phyloP scores from a whole-genome alignment of 257 asterid genomes.

The Mitragyna speciosa region DNA sequence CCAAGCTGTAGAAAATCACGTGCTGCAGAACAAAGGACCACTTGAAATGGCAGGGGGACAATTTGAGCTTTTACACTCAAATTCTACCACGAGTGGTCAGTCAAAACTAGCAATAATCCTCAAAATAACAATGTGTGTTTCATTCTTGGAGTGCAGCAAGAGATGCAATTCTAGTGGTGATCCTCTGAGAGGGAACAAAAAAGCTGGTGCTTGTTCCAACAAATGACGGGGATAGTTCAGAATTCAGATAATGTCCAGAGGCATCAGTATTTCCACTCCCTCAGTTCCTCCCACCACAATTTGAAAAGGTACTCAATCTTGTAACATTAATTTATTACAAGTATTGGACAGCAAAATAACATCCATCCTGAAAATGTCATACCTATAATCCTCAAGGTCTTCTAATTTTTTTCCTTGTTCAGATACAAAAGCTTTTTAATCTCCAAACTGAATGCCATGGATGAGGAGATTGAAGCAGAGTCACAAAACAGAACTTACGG shows the following conservation, averaged over 20 bases:
- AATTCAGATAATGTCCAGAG: too few species aligned
- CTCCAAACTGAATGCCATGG: too few species aligned
- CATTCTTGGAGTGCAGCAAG: not conserved
- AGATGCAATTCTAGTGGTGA: not conserved
- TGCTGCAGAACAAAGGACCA: not conserved
- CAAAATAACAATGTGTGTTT: not conserved
- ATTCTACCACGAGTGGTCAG: not conserved
- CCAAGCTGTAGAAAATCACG: not conserved
- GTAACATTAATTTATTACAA: too few species aligned
- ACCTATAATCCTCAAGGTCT: not conserved
- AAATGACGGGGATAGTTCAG: too few species aligned
- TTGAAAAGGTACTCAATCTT: too few species aligned
- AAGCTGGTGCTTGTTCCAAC: not conserved
- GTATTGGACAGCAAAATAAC: not conserved
- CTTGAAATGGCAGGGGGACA: not conserved
- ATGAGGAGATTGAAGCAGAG: too few species aligned
- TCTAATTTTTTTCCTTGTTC: too few species aligned
- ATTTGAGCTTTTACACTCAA: not conserved
- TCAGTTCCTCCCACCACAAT: too few species aligned
- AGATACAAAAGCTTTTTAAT: too few species aligned
- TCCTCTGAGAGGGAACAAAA: not conserved
- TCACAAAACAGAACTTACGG: too few species aligned
- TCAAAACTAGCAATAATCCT: not conserved
- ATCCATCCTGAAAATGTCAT: not conserved
- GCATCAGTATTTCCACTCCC: too few species aligned